Evolutionary conservation across 208 protist species (phyloP), one percentile per base, ranked within the genome.

Genomic region (Tritrichomonas musculus): DNA sequence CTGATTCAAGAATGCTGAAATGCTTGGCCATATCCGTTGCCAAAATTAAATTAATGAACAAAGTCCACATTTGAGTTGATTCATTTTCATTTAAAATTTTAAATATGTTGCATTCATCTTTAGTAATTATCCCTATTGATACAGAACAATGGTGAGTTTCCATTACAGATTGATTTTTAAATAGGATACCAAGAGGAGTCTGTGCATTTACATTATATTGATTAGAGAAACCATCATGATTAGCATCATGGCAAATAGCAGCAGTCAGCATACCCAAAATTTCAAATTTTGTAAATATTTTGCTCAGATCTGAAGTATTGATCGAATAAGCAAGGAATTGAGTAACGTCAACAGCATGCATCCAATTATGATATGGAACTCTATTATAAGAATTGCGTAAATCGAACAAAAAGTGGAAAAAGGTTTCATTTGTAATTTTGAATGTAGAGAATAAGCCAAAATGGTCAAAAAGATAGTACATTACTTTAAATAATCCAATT

Each of bases 221-320:
- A 95, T 98, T 99, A 95, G 98, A 98, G 49, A 98, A 92, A 36
- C 98, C 98, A 1, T 98, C 98, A 94, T 99, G 98, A 93, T 98
- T 97, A 94, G 97, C 97, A 96, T 99, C 98, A 95, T 99, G 98
- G 75, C 98, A 96, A 30, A 97, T 95, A 41, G 96, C 97, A 36
- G 97, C 95, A n/a, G 98, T 94, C 14, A 99, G 13, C 17, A 95
- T 93, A 0, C 96, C 97, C 20, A 98, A 95, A 20, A 97, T 93
- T 92, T 99, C 97, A 84, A 96, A 84, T 22, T 39, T n/a, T 17
- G 92, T 94, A 27, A 97, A 41, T 8, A 94, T 73, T 41, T 97
- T 95, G 5, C 93, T 96, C 36, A 98, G 95, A 77, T 96, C 72
- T 92, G 36, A 17, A 13, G 17, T 72, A 75, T 41, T 57, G 0